phyloP scores from a whole-genome alignment of 495 filamentous ascomycete genomes.

The Penicillium argentinense region DNA sequence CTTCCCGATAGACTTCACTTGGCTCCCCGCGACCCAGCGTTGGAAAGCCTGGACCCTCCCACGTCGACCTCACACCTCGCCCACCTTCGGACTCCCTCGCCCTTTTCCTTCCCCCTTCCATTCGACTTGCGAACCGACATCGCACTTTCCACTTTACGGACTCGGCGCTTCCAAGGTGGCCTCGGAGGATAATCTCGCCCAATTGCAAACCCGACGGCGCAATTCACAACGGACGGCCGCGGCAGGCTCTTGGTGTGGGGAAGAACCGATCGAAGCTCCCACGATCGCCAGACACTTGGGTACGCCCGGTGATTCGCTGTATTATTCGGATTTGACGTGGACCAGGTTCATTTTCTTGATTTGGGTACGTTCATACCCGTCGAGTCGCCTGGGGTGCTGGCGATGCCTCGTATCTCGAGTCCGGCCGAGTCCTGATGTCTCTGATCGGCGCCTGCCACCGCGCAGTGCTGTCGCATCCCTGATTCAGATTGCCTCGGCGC shows the following conservation, averaged over 20 bases:
- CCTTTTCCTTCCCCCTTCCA: conserved; percentile 6
- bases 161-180: conserved; percentile 9
- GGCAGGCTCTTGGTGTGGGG: conserved; percentile 23
- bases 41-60: not conserved
- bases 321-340: conserved; percentile 1
- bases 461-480: conserved; percentile 27
- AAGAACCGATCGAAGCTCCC: conserved; percentile 20
- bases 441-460: conserved; percentile 9
- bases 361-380: conserved; percentile 8
- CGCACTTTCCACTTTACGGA: conserved; percentile 7
- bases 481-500: conserved; percentile 23
- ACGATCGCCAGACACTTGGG: conserved; percentile 8
- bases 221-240: conserved; percentile 28
- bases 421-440: conserved; percentile 11
- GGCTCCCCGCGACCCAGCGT: too few species aligned
- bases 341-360: conserved; percentile 2
- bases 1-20: too few species aligned
- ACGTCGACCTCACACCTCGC: not conserved
- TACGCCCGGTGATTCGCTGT: conserved; percentile 11
- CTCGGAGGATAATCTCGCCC: conserved; percentile 29
- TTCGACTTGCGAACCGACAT: conserved; percentile 1
- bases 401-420: conserved; percentile 3
- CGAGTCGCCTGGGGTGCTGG: not conserved
- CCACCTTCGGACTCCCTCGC: not conserved
- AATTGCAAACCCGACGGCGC: conserved; percentile 25